A percentile compares a stretch with the other conserved stretches of the same genome.
These are phyloP conservation scores for Sisymbrium irio DNA, from an alignment of 345 rosid species.

Conservation along the genomic window DNA sequence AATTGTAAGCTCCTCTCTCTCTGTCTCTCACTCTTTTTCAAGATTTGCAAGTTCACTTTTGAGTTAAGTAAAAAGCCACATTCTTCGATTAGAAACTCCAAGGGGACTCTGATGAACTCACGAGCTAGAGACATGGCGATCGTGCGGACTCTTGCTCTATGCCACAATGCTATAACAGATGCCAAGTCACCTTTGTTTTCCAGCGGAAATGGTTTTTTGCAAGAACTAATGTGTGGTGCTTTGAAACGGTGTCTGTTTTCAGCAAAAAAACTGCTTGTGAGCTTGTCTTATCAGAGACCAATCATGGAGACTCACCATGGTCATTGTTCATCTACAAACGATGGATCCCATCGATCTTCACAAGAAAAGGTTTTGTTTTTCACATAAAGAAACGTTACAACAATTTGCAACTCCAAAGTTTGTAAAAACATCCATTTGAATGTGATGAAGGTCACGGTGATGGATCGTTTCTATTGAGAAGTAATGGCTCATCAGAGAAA, in stretches of 20 bases:
- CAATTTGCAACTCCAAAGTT: background rate
- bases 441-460: constrained; percentile 53
- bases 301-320: constrained; percentile 66
- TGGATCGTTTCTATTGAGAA: constrained; percentile 61
- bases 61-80: background rate
- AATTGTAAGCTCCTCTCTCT: constrained; percentile 39
- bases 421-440: background rate
- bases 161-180: constrained; percentile 58
- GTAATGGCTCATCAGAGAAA: constrained; percentile 28
- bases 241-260: background rate
- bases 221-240: background rate
- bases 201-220: background rate
- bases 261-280: constrained; percentile 49
- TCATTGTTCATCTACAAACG: constrained; percentile 68
- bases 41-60: background rate
- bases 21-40: background rate
- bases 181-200: constrained; percentile 46
- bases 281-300: constrained; percentile 67
- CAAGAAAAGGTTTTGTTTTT: constrained; percentile 47
- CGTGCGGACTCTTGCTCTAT: constrained; percentile 70
- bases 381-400: background rate
- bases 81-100: constrained; percentile 43
- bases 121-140: constrained; percentile 84
- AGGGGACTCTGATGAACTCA: constrained; percentile 54
- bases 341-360: constrained; percentile 64